Evolutionary conservation across 139 green algal species (phyloP).

Genomic region (Deuterostichococcus epilithicus): DNA sequence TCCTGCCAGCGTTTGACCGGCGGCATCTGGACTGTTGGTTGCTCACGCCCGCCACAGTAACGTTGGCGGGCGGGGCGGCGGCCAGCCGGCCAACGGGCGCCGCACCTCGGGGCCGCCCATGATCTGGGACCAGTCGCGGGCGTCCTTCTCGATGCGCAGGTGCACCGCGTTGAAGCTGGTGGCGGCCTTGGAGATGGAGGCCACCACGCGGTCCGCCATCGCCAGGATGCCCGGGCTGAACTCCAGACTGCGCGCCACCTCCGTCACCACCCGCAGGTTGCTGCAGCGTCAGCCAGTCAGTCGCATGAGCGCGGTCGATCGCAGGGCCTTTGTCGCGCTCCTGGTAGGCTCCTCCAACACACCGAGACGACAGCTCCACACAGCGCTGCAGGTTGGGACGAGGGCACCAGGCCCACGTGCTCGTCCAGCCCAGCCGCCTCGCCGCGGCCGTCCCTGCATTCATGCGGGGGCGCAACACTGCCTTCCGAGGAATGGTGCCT

Average conservation of each 20-base stretch:
- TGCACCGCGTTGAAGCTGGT: constrained; percentile 52
- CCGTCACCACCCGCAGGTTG: constrained; percentile 48
- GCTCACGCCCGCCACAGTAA: too few species aligned
- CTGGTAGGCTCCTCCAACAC: too few species aligned
- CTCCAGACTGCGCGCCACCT: constrained; percentile 52
- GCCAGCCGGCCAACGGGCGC: background rate
- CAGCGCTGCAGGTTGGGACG: too few species aligned
- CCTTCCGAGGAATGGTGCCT: too few species aligned
- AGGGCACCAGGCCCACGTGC: too few species aligned
- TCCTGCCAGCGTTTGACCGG: too few species aligned
- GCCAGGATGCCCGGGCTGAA: constrained; percentile 42
- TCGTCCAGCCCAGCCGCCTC: too few species aligned
- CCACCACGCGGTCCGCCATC: constrained; percentile 48
- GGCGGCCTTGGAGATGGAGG: constrained; percentile 31
- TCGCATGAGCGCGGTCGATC: background rate
- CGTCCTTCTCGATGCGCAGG: constrained; percentile 61
- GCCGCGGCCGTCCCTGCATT: background rate
- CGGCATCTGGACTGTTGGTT: too few species aligned
- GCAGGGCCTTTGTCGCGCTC: too few species aligned
- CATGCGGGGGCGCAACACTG: background rate
- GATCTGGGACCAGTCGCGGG: constrained; percentile 56
- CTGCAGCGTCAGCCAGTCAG: constrained; percentile 6
- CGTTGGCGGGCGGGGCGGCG: too few species aligned
- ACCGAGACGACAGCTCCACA: too few species aligned
- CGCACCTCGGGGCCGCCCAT: constrained; percentile 40